phyloP scores from a whole-genome alignment of 495 filamentous ascomycete genomes.

The Staphylotrichum longicolle region DNA sequence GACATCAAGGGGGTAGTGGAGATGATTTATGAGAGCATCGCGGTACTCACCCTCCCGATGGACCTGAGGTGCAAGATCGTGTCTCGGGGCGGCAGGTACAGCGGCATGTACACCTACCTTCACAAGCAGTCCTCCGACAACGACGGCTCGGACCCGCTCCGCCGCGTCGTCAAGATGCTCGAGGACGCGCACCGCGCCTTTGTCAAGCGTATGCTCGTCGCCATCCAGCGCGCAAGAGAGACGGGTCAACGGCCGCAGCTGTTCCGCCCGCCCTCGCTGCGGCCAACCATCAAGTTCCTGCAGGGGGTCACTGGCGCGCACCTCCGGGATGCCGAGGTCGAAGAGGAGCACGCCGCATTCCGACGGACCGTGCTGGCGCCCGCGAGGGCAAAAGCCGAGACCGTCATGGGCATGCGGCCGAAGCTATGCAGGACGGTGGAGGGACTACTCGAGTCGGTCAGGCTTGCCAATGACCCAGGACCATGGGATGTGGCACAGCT shows the following conservation, averaged over 20 bases:
- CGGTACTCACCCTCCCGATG: too few species aligned
- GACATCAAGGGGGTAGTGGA: not conserved
- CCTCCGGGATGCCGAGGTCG: not conserved
- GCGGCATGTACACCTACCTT: too few species aligned
- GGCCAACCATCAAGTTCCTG: not conserved
- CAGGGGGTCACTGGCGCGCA: not conserved
- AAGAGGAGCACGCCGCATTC: not conserved
- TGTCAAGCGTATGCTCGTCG: not conserved
- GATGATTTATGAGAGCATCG: too few species aligned
- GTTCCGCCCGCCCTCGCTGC: not conserved
- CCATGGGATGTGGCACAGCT: slow-evolving; percentile 1
- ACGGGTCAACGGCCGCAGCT: too few species aligned
- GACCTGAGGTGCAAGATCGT: too few species aligned
- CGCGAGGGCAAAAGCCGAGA: not conserved
- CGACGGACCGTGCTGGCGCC: not conserved
- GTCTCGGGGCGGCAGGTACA: too few species aligned
- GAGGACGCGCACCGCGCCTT: not conserved
- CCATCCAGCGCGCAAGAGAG: not conserved
- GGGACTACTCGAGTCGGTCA: not conserved
- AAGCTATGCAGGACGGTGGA: not conserved
- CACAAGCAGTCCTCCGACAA: not conserved
- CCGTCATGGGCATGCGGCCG: not conserved
- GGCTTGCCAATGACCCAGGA: not conserved
- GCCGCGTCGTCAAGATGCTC: slow-evolving; percentile 2
- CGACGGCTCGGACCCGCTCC: not conserved